Conservation (phyloP, 2,329 filamentous ascomycete species). For the Diaporthe batatas region DNA sequence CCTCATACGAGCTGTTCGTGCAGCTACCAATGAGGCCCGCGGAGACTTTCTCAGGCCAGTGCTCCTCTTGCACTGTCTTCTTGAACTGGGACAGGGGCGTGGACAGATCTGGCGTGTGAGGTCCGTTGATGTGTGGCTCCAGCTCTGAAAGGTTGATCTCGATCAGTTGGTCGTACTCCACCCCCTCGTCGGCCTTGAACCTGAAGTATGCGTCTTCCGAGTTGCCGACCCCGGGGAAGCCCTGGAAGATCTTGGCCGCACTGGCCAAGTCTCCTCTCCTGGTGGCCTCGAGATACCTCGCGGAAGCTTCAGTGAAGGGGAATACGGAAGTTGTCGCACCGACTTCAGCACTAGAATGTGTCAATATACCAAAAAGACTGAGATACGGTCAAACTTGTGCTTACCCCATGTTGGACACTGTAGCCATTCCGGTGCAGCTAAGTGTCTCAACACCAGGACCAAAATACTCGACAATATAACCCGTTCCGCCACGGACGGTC, state of each 20-base stretch:
- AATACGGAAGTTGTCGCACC: conserved; percentile 97
- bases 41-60: conserved; percentile 92
- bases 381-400: neutral
- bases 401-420: conserved; percentile 86
- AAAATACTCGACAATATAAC: conserved; percentile 94
- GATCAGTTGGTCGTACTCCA: conserved; percentile 91
- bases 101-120: conserved; percentile 95
- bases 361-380: neutral
- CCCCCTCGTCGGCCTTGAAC: conserved; percentile 82
- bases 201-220: conserved; percentile 68
- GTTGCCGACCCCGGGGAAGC: conserved; percentile 60
- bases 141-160: conserved; percentile 90
- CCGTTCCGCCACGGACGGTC: conserved; percentile 93
- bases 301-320: conserved; percentile 87
- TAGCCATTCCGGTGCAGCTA: conserved; percentile 94
- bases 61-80: conserved; percentile 82
- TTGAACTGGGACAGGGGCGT: conserved; percentile 94
- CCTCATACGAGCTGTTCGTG: conserved; percentile 98
- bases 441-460: conserved; percentile 90
- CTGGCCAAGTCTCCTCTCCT: conserved; percentile 79
- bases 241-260: conserved; percentile 72
- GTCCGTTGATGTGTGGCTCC: conserved; percentile 97
- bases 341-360: conserved; percentile 71
- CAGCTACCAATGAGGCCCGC: conserved; percentile 97
- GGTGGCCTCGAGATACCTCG: conserved; percentile 88